These are phyloP conservation scores for Aspergillus fijiensis DNA, from an alignment of 2,329 filamentous ascomycete species.

Conservation along the genomic window DNA sequence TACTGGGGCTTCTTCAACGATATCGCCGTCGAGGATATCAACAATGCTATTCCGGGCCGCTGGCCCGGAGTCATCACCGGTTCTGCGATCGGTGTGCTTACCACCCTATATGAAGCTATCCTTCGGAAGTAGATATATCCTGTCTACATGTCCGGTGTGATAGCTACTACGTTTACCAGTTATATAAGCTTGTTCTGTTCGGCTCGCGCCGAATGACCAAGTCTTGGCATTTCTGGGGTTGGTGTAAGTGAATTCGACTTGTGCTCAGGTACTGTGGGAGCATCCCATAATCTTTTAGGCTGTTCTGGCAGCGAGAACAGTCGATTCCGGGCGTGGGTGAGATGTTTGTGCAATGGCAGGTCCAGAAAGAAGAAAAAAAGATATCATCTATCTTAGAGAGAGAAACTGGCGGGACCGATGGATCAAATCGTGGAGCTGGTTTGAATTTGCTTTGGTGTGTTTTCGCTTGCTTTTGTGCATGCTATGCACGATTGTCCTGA, in stretches of 20 bases:
- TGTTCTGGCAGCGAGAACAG: too few relatives aligned
- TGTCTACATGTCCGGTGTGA: neutral
- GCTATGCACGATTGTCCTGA: neutral
- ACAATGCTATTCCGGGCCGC: slow-evolving; percentile 40
- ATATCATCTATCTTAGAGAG: neutral
- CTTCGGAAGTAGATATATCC: slow-evolving; percentile 36
- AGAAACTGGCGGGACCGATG: neutral
- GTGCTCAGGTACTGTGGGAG: neutral
- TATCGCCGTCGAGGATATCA: slow-evolving; percentile 39
- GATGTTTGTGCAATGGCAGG: neutral
- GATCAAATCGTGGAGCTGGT: neutral
- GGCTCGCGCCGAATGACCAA: neutral
- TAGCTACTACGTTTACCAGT: too few relatives aligned
- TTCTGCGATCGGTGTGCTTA: slow-evolving; percentile 42
- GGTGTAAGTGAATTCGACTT: neutral
- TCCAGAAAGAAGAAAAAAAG: neutral
- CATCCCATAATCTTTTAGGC: too few relatives aligned
- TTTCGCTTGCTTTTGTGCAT: neutral
- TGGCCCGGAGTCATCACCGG: slow-evolving; percentile 42
- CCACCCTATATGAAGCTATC: slow-evolving; percentile 49
- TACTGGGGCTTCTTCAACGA: slow-evolving; percentile 40
- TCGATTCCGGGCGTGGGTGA: neutral
- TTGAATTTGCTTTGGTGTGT: neutral
- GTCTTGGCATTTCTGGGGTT: neutral
- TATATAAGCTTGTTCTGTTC: neutral